phyloP scores from a whole-genome alignment of 768 basidiomycete genomes.

The Suillus alpinus region DNA sequence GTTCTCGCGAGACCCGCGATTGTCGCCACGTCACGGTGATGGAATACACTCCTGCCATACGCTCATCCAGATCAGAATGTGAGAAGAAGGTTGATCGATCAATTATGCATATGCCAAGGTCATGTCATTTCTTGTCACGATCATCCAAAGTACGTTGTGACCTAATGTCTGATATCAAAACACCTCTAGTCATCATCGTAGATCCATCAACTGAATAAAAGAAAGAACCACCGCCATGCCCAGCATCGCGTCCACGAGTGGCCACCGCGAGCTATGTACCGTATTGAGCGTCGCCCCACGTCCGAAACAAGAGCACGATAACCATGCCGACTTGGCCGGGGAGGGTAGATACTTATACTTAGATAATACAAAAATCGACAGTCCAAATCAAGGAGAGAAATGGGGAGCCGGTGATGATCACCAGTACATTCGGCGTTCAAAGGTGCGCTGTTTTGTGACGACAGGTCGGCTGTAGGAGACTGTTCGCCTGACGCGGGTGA shows the following conservation, averaged over 20 bases:
- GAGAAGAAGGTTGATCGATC: neutral
- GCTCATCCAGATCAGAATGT: neutral
- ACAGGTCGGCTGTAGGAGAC: slow-evolving; percentile 56
- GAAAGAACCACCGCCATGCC: slow-evolving; percentile 11
- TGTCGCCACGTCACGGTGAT: neutral
- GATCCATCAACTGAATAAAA: slow-evolving; percentile 6
- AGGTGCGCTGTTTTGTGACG: slow-evolving; percentile 49
- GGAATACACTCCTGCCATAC: neutral
- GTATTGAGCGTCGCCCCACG: slow-evolving; percentile 35
- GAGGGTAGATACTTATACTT: slow-evolving; percentile 16
- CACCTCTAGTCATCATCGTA: slow-evolving; percentile 14
- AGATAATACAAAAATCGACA: slow-evolving; percentile 33
- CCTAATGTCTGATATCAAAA: slow-evolving; percentile 17
- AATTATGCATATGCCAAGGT: neutral
- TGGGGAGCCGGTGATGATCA: slow-evolving; percentile 31
- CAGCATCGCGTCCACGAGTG: slow-evolving; percentile 19
- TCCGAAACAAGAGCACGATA: slow-evolving; percentile 36
- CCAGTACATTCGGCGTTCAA: slow-evolving; percentile 79
- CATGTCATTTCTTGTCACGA: slow-evolving; percentile 11
- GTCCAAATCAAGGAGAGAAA: slow-evolving; percentile 13
- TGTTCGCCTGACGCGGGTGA: slow-evolving; percentile 75
- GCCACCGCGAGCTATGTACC: slow-evolving; percentile 16
- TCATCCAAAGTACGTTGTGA: slow-evolving; percentile 8
- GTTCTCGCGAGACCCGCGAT: neutral
- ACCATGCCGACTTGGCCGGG: slow-evolving; percentile 43